Conservation (phyloP, 805 yeast genomes). For the Ogataea methylovora region DNA sequence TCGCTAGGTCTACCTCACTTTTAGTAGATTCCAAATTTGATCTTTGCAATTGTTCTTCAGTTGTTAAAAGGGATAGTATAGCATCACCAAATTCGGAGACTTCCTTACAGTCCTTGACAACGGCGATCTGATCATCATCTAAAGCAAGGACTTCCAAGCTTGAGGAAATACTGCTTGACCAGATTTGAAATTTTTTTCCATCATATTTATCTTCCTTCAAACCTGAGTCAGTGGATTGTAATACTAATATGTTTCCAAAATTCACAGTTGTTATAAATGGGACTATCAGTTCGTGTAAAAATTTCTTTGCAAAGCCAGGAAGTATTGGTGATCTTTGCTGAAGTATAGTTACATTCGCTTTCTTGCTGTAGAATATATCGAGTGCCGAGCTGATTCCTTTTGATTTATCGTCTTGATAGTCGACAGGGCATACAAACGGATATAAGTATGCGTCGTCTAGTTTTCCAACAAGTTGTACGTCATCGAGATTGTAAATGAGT, state of each 20-base stretch:
- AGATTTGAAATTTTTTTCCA: slow-evolving; percentile 11
- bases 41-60: neutral
- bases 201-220: slow-evolving; percentile 17
- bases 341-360: slow-evolving; percentile 42
- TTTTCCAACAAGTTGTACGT: slow-evolving; percentile 41
- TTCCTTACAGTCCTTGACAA: slow-evolving; percentile 6
- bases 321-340: slow-evolving; percentile 83
- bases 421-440: slow-evolving; percentile 82
- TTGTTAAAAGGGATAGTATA: slow-evolving; percentile 1
- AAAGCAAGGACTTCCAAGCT: slow-evolving; percentile 12
- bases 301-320: slow-evolving; percentile 48
- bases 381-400: slow-evolving; percentile 48
- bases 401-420: slow-evolving; percentile 26
- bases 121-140: slow-evolving; percentile 5
- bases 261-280: slow-evolving; percentile 37
- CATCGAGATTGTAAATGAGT: slow-evolving; percentile 49
- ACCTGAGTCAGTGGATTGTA: slow-evolving; percentile 73
- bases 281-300: slow-evolving; percentile 41
- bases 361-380: slow-evolving; percentile 50
- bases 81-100: slow-evolving; percentile 6
- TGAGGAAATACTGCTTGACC: slow-evolving; percentile 17
- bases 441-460: slow-evolving; percentile 57
- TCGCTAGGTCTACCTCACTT: slow-evolving; percentile 3
- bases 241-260: slow-evolving; percentile 41
- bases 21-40: slow-evolving; percentile 1